A percentile compares a stretch with the other conserved stretches of the same genome.
phyloP scores from a whole-genome alignment of 805 yeast genomes.

The Kluyveromyces siamensis region DNA sequence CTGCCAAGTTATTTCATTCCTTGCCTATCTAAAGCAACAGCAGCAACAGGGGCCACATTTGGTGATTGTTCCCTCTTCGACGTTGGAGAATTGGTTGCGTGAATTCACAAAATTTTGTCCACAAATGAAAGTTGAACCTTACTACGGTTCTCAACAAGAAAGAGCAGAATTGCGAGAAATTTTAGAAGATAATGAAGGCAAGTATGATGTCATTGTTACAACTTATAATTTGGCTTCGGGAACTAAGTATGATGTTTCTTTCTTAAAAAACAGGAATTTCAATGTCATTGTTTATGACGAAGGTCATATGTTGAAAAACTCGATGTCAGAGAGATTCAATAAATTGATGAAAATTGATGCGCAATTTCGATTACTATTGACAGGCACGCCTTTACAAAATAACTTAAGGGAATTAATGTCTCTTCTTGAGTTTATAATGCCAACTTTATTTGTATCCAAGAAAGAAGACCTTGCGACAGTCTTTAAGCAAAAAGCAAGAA shows the following conservation, averaged over 20 bases:
- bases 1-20: conserved; percentile 87
- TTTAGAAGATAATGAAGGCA: conserved; percentile 40
- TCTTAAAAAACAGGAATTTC: conserved; percentile 64
- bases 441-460: conserved; percentile 69
- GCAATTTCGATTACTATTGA: conserved; percentile 73
- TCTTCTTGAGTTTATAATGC: conserved; percentile 82
- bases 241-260: conserved; percentile 68
- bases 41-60: conserved; percentile 70
- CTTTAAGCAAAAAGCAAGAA: conserved; percentile 80
- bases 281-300: conserved; percentile 92
- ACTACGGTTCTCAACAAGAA: conserved; percentile 81
- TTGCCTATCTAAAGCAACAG: conserved; percentile 70
- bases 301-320: conserved; percentile 94
- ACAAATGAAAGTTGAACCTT: conserved; percentile 70
- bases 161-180: conserved; percentile 77
- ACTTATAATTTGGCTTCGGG: conserved; percentile 92
- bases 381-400: conserved; percentile 97
- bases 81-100: conserved; percentile 94
- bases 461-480: conserved; percentile 73
- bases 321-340: conserved; percentile 74
- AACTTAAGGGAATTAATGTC: conserved; percentile 87
- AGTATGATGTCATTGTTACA: conserved; percentile 84
- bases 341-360: conserved; percentile 81
- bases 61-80: conserved; percentile 92
- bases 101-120: conserved; percentile 91